Percentiles rank a stretch among this genome's conserved stretches.
Evolutionary conservation across 225 moss, liverwort and hornwort genomes (phyloP).

Genomic region (Neckera pumila): DNA sequence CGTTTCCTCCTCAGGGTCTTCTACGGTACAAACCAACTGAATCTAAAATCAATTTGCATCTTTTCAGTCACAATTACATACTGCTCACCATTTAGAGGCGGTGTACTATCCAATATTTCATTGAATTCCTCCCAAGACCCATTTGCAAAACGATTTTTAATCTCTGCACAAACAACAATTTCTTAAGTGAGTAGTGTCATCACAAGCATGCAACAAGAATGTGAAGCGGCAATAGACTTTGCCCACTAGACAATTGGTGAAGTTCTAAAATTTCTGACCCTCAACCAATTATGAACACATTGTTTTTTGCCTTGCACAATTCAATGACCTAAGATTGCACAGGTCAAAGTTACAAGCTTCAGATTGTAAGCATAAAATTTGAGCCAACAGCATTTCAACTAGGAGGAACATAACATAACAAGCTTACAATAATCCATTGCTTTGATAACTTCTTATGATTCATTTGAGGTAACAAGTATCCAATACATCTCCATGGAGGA

Average conservation of each 20-base stretch:
- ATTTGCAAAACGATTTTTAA: constrained; percentile 52
- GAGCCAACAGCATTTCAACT: background rate
- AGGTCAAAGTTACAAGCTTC: background rate
- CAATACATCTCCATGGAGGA: background rate
- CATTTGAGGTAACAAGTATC: background rate
- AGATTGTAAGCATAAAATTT: background rate
- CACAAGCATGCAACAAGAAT: background rate
- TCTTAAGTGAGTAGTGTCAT: background rate
- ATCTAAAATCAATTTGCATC: background rate
- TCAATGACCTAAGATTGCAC: background rate
- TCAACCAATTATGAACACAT: background rate
- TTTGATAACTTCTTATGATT: background rate
- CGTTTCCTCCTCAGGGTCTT: background rate
- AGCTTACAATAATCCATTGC: background rate
- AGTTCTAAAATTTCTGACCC: background rate
- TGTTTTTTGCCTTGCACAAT: background rate
- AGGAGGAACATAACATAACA: background rate
- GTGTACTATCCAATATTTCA: constrained; percentile 41
- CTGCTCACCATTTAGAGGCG: constrained; percentile 60
- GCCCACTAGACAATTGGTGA: no score
- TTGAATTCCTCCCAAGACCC: constrained; percentile 82
- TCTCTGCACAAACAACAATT: constrained; percentile 23
- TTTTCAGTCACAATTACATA: background rate
- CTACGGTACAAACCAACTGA: background rate
- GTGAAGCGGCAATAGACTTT: background rate